Conservation (phyloP, 257 asterid species). For the Fraxinus americana region DNA sequence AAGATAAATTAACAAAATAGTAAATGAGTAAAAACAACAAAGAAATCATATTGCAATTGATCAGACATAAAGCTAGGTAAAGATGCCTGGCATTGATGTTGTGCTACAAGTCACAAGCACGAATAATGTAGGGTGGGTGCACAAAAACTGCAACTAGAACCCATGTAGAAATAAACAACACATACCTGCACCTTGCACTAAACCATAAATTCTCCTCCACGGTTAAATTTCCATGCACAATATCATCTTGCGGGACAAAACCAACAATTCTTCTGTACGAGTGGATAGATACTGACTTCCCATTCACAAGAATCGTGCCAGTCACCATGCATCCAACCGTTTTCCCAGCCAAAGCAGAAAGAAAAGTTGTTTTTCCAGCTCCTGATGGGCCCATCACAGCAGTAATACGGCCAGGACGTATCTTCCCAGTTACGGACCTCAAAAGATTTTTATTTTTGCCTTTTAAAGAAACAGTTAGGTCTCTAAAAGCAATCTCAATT, state of each 20-base stretch:
- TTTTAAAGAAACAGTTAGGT: constrained; percentile 51
- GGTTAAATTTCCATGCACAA: constrained; percentile 67
- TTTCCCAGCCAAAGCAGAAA: constrained; percentile 69
- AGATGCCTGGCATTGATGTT: neutral
- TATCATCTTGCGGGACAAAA: constrained; percentile 72
- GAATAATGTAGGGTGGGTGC: neutral
- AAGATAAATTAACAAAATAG: neutral
- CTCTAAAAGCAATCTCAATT: constrained; percentile 56
- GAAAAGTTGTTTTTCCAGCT: constrained; percentile 68
- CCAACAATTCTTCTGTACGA: constrained; percentile 57
- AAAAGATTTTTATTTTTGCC: constrained; percentile 52
- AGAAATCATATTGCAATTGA: neutral
- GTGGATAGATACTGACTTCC: constrained; percentile 49
- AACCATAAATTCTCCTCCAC: constrained; percentile 72
- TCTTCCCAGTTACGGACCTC: constrained; percentile 54
- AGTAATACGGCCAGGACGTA: constrained; percentile 59
- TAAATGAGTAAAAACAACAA: neutral
- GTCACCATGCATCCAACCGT: constrained; percentile 54
- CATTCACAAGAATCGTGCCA: constrained; percentile 53
- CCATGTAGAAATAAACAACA: neutral
- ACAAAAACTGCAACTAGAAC: neutral
- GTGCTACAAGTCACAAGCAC: neutral
- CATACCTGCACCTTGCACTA: constrained; percentile 69
- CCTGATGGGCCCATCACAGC: constrained; percentile 73
- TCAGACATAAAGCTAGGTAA: neutral